These are phyloP conservation scores for Globisporangium solare DNA, from an alignment of 352 stramenopile species.

Conservation along the genomic window DNA sequence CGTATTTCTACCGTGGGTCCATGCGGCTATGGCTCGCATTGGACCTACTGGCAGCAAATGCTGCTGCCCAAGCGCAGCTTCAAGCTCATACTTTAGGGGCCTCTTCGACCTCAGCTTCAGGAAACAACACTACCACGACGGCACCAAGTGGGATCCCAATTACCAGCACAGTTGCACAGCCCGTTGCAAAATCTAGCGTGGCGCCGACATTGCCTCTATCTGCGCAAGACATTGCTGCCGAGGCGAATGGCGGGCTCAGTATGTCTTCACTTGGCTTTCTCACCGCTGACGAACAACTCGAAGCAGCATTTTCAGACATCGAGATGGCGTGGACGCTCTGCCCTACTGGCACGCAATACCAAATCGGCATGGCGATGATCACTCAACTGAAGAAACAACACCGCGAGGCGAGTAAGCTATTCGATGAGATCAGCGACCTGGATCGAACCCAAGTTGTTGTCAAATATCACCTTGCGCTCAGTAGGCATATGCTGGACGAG, in stretches of 20 bases:
- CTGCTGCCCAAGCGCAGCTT: not conserved
- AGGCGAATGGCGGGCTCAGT: slow-evolving; percentile 13
- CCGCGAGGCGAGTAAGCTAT: slow-evolving; percentile 30
- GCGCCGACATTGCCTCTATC: not conserved
- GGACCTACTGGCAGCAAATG: slow-evolving; percentile 23
- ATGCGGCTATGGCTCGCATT: slow-evolving; percentile 60
- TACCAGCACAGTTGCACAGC: no score
- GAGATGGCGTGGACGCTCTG: slow-evolving; percentile 70
- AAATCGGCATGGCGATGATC: slow-evolving; percentile 77
- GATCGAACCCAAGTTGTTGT: slow-evolving; percentile 43
- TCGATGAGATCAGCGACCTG: slow-evolving; percentile 24
- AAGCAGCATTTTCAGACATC: slow-evolving; percentile 68
- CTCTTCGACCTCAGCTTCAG: not conserved
- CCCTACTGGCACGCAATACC: slow-evolving; percentile 35
- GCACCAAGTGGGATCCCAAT: not conserved
- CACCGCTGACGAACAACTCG: slow-evolving; percentile 45
- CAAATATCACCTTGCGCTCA: slow-evolving; percentile 61
- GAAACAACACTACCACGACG: not conserved
- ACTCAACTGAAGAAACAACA: slow-evolving; percentile 54
- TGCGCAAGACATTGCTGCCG: slow-evolving; percentile 3
- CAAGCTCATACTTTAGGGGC: not conserved
- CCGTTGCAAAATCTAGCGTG: no score
- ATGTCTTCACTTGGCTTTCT: slow-evolving; percentile 15
- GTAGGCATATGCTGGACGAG: slow-evolving; percentile 41
- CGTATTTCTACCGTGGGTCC: slow-evolving; percentile 75